phyloP scores from a whole-genome alignment of 2,329 filamentous ascomycete species.

The Cercospora brassicicola region DNA sequence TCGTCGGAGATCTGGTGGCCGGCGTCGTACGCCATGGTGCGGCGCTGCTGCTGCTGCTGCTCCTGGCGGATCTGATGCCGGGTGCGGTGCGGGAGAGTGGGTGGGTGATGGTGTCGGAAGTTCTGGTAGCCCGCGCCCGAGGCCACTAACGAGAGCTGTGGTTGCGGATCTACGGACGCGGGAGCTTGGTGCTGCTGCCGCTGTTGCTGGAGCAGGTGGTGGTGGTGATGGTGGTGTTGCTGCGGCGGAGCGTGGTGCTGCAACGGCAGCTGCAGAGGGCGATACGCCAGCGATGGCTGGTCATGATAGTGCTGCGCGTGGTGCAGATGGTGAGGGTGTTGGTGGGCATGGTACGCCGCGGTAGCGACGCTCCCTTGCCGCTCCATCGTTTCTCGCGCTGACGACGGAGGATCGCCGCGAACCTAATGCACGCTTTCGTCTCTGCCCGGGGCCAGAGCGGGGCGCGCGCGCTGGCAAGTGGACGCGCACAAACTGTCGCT shows the following conservation, averaged over 20 bases:
- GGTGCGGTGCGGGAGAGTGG: constrained; percentile 27
- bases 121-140: constrained; percentile 27
- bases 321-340: constrained; percentile 18
- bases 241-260: constrained; percentile 31
- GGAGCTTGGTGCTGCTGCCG: constrained; percentile 14
- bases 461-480: constrained; percentile 22
- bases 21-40: constrained; percentile 42
- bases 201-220: constrained; percentile 23
- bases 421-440: constrained; percentile 24
- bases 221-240: constrained; percentile 26
- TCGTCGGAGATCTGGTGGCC: constrained; percentile 43
- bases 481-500: constrained; percentile 1
- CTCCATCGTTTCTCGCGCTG: constrained; percentile 28
- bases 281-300: constrained; percentile 41
- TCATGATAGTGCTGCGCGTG: constrained; percentile 34
- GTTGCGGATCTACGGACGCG: constrained; percentile 20
- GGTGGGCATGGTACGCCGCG: constrained; percentile 26
- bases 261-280: constrained; percentile 42
- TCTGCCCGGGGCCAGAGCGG: constrained; percentile 32
- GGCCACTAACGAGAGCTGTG: constrained; percentile 30
- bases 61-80: constrained; percentile 28
- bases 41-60: constrained; percentile 24
- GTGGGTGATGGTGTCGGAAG: constrained; percentile 26
- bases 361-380: constrained; percentile 31
- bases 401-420: constrained; percentile 10